Base-by-base conservation (phyloP, 2,329 filamentous ascomycete genomes). In the Metarhizium anisopliae region DNA sequence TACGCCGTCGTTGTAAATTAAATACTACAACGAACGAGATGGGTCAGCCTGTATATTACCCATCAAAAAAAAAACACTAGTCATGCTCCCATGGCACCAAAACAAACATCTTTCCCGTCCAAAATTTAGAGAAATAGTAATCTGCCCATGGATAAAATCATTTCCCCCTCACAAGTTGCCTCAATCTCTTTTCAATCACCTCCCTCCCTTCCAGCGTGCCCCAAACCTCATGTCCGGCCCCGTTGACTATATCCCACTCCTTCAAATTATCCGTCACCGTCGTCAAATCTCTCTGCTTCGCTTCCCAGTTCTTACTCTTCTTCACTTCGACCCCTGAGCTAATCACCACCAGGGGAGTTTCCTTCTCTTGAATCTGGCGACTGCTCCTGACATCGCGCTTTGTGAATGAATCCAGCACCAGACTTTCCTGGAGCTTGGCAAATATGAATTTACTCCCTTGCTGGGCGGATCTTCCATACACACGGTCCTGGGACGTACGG, bases 191-290 rank as follows among this genome's bases (percentile, higher is more conserved):
- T 75, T 95, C 92, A 70, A 97, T 85, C 50, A 84, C 72, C 53
- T 83, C 72, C 55, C 89, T 78, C 0, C 93, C 93, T 51, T 91
- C 81, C 2, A 78, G 69, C 3, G 86, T 90, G 63, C 74, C 75
- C 94, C 94, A 99, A 0, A 97, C 86, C 67, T 92, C 82, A 68
- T 95, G 90, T 5, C 91, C 89, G 3, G 92, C 91, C 59, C 86
- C 82, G 56, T 88, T 83, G 11, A 96, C 90, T 53, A 96, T 82
- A 69, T 96, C 90, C 92, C 93, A 99, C 43, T 81, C 77, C 56
- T 88, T 70, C 53, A 97, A 74, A 51, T 91, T 90, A 53, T 86
- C 79, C 0, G 93, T 96, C 61, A 97, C 75, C 57, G 80, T 83
- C 7, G 86, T 91, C 59, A 96, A 72, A 65, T 96, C 92, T 62